Conservation (phyloP, 2,329 filamentous ascomycete species). For the Sporothrix schenckii region DNA sequence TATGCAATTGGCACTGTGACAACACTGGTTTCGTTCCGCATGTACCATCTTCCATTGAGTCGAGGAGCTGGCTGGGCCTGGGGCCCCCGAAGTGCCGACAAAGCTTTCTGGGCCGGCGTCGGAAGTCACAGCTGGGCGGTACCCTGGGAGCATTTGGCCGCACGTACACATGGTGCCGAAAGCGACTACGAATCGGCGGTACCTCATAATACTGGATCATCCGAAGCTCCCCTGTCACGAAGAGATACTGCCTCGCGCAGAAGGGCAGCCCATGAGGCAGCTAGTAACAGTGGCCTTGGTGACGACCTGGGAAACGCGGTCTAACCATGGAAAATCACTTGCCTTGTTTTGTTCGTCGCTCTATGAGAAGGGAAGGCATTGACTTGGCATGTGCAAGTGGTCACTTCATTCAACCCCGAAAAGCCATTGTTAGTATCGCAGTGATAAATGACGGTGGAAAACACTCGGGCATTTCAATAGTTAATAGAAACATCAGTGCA, state of each 20-base stretch:
- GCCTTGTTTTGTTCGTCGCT: neutral
- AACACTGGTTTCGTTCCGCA: constrained; percentile 76
- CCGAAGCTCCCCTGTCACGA: constrained; percentile 2
- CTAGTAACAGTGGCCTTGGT: neutral
- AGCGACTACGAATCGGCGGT: constrained; percentile 33
- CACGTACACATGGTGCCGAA: constrained; percentile 39
- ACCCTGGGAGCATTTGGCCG: constrained; percentile 41
- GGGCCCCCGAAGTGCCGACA: constrained; percentile 71
- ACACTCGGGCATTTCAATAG: no score
- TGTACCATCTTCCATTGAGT: constrained; percentile 80
- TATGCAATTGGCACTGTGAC: constrained; percentile 72
- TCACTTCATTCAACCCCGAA: no score
- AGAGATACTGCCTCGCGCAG: neutral
- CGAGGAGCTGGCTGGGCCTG: constrained; percentile 87
- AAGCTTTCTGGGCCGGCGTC: constrained; percentile 76
- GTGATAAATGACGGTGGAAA: no score
- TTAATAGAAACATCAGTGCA: no score
- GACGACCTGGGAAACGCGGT: neutral
- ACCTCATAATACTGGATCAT: neutral
- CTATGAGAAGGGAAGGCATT: neutral
- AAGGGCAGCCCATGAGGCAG: neutral
- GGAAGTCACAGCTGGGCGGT: constrained; percentile 58
- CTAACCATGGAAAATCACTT: neutral
- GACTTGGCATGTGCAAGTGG: no score
- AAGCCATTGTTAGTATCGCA: no score